Percentiles rank a stretch among this genome's conserved stretches.
Conservation (phyloP, 2,329 filamentous ascomycete species). For the Cytospora piceicola region DNA sequence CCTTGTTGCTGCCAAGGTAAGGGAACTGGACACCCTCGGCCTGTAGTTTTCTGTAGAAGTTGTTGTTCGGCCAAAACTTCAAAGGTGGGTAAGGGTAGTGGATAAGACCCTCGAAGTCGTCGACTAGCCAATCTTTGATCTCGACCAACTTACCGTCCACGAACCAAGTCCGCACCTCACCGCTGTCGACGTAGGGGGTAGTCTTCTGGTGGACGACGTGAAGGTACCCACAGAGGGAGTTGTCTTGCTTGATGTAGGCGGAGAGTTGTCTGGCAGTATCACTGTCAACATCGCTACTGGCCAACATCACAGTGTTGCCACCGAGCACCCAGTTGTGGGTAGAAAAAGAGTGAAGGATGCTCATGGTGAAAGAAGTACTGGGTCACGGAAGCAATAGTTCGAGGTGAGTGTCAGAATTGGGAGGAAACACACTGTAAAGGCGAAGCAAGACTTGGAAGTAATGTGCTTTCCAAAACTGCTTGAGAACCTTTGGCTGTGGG, state of each 20-base stretch:
- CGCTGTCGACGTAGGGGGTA: neutral
- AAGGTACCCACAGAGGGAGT: neutral
- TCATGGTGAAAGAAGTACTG: constrained; percentile 2
- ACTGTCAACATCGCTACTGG: neutral
- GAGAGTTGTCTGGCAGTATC: neutral
- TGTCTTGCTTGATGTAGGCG: neutral
- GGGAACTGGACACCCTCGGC: no score
- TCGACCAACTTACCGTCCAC: neutral
- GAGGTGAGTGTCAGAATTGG: neutral
- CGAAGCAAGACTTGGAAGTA: neutral
- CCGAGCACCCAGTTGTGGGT: neutral
- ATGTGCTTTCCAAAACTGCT: neutral
- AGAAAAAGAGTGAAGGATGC: neutral
- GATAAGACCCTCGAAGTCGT: neutral
- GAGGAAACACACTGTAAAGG: neutral
- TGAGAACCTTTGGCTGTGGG: neutral
- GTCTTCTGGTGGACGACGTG: neutral
- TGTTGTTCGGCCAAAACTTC: neutral
- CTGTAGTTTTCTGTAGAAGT: neutral
- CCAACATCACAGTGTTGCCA: neutral
- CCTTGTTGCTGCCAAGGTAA: neutral
- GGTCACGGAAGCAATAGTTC: neutral
- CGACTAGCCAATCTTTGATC: neutral
- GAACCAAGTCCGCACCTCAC: neutral
- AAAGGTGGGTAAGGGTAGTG: neutral